phyloP scores from a whole-genome alignment of 2,329 filamentous ascomycete species.

The Aureobasidium lini region DNA sequence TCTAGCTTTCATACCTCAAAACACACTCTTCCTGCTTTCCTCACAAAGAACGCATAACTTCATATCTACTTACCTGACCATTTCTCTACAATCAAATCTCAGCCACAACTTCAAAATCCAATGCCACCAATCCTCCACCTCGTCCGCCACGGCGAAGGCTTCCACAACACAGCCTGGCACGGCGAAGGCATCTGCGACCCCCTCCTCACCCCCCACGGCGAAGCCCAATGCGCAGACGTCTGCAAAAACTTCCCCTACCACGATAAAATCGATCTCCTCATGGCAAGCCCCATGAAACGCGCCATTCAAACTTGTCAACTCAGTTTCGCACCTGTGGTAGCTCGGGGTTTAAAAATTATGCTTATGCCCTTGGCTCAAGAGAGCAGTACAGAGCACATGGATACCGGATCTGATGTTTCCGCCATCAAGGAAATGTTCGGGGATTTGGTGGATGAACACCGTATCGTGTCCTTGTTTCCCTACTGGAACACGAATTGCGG shows the following conservation, averaged over 20 bases:
- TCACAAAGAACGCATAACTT: too few species aligned
- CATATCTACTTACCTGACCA: too few species aligned
- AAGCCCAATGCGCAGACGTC: slow-evolving; percentile 63
- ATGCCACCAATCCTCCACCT: slow-evolving; percentile 49
- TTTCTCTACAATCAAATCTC: too few species aligned
- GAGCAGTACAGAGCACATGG: slow-evolving; percentile 64
- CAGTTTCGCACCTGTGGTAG: slow-evolving; percentile 55
- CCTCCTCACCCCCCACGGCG: slow-evolving; percentile 64
- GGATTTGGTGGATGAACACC: slow-evolving; percentile 55
- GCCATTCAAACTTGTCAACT: slow-evolving; percentile 71
- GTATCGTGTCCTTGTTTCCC: slow-evolving; percentile 38
- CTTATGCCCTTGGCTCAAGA: slow-evolving; percentile 73
- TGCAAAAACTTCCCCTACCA: slow-evolving; percentile 57
- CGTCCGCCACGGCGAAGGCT: slow-evolving; percentile 66
- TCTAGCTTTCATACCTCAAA: too few species aligned
- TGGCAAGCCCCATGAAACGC: slow-evolving; percentile 64
- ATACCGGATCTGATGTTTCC: slow-evolving; percentile 56
- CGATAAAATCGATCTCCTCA: slow-evolving; percentile 57
- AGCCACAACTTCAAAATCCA: too few species aligned
- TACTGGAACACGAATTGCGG: slow-evolving; percentile 62
- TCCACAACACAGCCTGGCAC: slow-evolving; percentile 65
- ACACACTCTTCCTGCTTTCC: too few species aligned
- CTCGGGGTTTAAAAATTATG: slow-evolving; percentile 47
- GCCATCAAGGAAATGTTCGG: slow-evolving; percentile 56
- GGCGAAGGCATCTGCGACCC: slow-evolving; percentile 73